Base-by-base conservation (phyloP, 2,329 filamentous ascomycete genomes). In the Beauveria australis region DNA sequence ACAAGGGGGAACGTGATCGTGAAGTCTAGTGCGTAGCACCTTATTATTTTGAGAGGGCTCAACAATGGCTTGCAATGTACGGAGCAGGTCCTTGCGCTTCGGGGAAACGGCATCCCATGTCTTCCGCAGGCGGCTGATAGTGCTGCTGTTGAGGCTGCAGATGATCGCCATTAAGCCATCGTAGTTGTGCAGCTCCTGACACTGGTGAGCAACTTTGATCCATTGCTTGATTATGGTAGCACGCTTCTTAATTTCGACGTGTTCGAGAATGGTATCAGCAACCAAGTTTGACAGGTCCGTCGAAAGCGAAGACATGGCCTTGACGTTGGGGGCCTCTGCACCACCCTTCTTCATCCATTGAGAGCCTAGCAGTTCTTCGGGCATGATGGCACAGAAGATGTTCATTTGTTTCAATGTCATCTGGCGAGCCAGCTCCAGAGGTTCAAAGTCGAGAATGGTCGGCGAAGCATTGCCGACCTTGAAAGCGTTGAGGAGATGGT, bases 121-220 rank as follows among this genome's bases (percentile, higher is more conserved):
- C 69, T 87, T 89, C 71, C 89, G 90, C 9, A 99, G 79, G 22
- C 94, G 89, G 59, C 86, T 86, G 66, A 99, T 93, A 67, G 92
- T 93, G 18, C 92, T 96, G 61, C 89, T 92, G 74, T 96, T 96
- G 53, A 99, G 76, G 10, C 90, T 92, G 78, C 92, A 97, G 68
- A 96, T 91, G 67, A 99, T 96, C 8, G 94, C 92, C 92, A 97
- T 97, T 12, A 99, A 78, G 0, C 91, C 91, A 70, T 99, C 93
- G 68, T 97, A 99, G 76, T 99, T 99, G 76, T 94, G 89, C 28
- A 97, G 81, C 69, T 94, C 90, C 5, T 95, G 79, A 66, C 91
- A 96, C 68, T 89, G 90, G 67, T 89, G 83, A 1, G 91, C 91
- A 66, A 97, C 87, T 79, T 97, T 99, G 72, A 97, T 90, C 94